Evolutionary conservation across 106 monocot genomes (phyloP).

Genomic region (Dioscorea alata): DNA sequence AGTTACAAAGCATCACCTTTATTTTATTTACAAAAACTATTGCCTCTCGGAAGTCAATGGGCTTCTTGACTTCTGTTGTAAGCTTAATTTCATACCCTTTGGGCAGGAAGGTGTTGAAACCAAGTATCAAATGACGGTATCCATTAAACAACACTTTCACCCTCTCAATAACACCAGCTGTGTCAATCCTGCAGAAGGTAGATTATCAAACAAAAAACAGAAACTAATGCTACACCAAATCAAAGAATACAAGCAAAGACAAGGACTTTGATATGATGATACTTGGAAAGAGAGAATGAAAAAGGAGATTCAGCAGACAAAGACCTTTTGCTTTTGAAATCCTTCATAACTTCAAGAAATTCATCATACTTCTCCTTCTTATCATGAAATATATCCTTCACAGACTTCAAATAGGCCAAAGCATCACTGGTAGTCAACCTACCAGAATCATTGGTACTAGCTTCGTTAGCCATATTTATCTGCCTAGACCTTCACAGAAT

Average conservation of each 20-base stretch:
- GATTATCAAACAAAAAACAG: background rate
- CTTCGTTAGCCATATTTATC: constrained; percentile 29
- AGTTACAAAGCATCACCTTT: constrained; percentile 34
- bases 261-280: background rate
- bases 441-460: background rate
- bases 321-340: constrained; percentile 88
- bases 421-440: constrained; percentile 74
- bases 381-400: constrained; percentile 81
- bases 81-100: constrained; percentile 82
- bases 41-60: constrained; percentile 80
- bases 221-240: no score
- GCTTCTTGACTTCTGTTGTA: constrained; percentile 57
- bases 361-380: constrained; percentile 81
- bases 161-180: constrained; percentile 59
- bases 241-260: background rate
- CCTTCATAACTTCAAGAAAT: constrained; percentile 85
- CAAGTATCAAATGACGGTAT: constrained; percentile 59
- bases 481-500: constrained; percentile 38
- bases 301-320: background rate
- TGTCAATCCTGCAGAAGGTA: constrained; percentile 49
- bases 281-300: background rate
- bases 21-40: constrained; percentile 85
- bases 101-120: constrained; percentile 70
- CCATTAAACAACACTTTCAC: constrained; percentile 71
- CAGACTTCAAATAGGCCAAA: constrained; percentile 67